Evolutionary conservation across 768 basidiomycete species (phyloP).

Genomic region (Suillus subluteus): DNA sequence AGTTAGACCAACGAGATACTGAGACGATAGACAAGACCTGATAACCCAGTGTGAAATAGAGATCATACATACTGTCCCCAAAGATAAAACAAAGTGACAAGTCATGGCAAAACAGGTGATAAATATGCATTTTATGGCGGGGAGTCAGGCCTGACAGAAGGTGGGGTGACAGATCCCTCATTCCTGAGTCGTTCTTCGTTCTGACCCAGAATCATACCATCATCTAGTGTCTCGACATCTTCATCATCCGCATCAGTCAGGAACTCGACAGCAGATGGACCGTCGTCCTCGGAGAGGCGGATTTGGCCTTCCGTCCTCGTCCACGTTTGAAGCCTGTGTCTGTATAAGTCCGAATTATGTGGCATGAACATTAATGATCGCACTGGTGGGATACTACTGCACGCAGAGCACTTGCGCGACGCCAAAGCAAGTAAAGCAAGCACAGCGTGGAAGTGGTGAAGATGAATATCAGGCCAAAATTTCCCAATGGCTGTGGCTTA

Average conservation of each 20-base stretch:
- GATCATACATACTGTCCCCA: not conserved
- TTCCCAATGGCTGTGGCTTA: slow-evolving; percentile 69
- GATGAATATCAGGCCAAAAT: slow-evolving; percentile 54
- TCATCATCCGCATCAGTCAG: slow-evolving; percentile 63
- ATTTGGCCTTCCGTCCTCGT: slow-evolving; percentile 58
- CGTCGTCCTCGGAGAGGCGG: slow-evolving; percentile 71
- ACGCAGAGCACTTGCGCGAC: slow-evolving; percentile 57
- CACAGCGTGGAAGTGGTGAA: slow-evolving; percentile 62
- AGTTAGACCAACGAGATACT: not conserved
- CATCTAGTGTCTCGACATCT: slow-evolving; percentile 41
- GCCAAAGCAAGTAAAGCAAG: slow-evolving; percentile 64
- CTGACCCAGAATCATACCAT: slow-evolving; percentile 27
- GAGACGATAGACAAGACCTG: not conserved
- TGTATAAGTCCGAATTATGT: slow-evolving; percentile 8
- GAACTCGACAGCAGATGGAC: slow-evolving; percentile 70
- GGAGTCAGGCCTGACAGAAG: slow-evolving; percentile 9
- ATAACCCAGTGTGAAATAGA: not conserved
- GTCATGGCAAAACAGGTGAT: not conserved
- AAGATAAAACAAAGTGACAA: not conserved
- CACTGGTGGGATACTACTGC: slow-evolving; percentile 66
- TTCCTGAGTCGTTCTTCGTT: slow-evolving; percentile 16
- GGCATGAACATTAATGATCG: slow-evolving; percentile 14
- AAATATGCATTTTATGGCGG: not conserved
- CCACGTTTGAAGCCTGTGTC: slow-evolving; percentile 59
- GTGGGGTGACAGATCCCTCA: not conserved